These are phyloP conservation scores for Cetradonia linearis DNA, from an alignment of 495 filamentous ascomycete species.

Conservation along the genomic window DNA sequence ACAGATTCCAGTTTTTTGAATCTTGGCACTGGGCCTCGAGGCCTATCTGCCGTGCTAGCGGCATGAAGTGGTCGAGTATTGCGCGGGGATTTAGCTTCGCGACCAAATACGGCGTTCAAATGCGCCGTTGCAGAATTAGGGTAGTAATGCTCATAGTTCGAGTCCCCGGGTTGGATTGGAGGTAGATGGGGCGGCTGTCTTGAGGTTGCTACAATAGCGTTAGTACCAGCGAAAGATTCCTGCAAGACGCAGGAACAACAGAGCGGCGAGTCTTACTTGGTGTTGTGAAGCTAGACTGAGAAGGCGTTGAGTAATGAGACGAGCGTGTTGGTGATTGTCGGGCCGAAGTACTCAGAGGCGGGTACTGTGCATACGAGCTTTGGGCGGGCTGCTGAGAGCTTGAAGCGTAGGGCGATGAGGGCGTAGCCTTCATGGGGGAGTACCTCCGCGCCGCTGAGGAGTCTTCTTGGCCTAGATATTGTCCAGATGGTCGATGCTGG, in stretches of 20 bases:
- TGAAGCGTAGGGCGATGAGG: constrained; percentile 46
- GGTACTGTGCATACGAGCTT: constrained; percentile 39
- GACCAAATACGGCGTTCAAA: constrained; percentile 59
- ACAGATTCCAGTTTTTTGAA: constrained; percentile 66
- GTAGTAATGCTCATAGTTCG: constrained; percentile 56
- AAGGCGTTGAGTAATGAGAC: constrained; percentile 43
- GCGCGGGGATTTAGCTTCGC: constrained; percentile 65
- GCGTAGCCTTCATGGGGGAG: constrained; percentile 81
- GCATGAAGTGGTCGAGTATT: constrained; percentile 39
- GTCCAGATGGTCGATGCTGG: constrained; percentile 51
- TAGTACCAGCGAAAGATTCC: not conserved
- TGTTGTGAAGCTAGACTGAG: constrained; percentile 56
- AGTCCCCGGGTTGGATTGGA: constrained; percentile 56
- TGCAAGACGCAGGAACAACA: constrained; percentile 17
- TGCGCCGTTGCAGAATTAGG: constrained; percentile 57
- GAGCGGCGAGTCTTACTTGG: constrained; percentile 38
- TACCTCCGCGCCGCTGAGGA: constrained; percentile 82
- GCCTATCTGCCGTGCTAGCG: constrained; percentile 36
- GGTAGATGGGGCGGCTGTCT: constrained; percentile 51
- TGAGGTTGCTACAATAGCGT: constrained; percentile 35
- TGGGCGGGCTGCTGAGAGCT: constrained; percentile 47
- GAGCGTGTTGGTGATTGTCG: constrained; percentile 27
- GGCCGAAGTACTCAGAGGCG: constrained; percentile 30
- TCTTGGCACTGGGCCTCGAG: constrained; percentile 72
- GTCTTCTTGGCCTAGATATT: constrained; percentile 61